Conservation (phyloP, 192 early-diverging fungal genomes). For the Gryganskiella cystojenkinii region DNA sequence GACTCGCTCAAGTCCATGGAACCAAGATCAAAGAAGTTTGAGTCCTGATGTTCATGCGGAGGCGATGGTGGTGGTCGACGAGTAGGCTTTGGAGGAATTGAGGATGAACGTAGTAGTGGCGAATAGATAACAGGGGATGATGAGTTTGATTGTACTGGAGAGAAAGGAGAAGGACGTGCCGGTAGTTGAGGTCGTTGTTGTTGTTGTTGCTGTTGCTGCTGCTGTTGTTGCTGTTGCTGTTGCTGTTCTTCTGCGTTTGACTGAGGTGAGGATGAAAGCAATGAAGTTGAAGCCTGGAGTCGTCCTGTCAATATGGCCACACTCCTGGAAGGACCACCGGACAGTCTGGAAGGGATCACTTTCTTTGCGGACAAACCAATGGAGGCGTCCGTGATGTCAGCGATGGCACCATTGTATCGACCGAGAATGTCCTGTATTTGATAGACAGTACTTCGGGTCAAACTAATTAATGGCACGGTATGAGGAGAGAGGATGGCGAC, state of each 20-base stretch:
- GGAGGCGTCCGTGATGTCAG: conserved; percentile 7
- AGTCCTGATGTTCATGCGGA: too few species aligned
- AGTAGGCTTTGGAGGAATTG: conserved; percentile 20
- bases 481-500: conserved; percentile 20
- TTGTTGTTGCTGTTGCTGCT: background rate
- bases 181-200: background rate
- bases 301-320: conserved; percentile 40
- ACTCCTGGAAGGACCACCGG: conserved; percentile 6
- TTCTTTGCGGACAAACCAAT: conserved; percentile 2
- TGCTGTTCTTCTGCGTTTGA: background rate
- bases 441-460: conserved; percentile 6
- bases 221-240: background rate
- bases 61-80: conserved; percentile 27
- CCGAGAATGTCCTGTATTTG: conserved; percentile 31
- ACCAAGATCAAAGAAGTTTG: background rate
- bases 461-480: conserved; percentile 18
- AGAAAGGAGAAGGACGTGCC: background rate
- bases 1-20: conserved; percentile 8
- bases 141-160: conserved; percentile 4
- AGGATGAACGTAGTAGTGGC: conserved; percentile 14
- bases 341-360: too few species aligned
- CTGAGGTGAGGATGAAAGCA: background rate
- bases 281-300: conserved; percentile 14
- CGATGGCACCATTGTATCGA: conserved; percentile 25
- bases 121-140: conserved; percentile 23